Evolutionary conservation across 768 basidiomycete genomes (phyloP).

Genomic region (Tubosaeta sp.): DNA sequence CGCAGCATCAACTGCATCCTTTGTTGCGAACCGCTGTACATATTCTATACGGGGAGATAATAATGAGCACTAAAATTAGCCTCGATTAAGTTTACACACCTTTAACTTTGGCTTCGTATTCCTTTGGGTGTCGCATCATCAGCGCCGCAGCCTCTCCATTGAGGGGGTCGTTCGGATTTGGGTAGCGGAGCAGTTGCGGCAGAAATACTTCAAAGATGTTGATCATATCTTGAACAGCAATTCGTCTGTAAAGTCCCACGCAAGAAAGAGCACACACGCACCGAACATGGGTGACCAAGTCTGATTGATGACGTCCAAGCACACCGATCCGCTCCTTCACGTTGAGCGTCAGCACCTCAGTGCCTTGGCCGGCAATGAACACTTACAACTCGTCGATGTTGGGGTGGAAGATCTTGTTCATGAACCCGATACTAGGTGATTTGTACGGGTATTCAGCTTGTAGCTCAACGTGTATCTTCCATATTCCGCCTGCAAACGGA

Average conservation of each 20-base stretch:
- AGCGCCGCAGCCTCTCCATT: slow-evolving; percentile 98
- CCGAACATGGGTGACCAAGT: slow-evolving; percentile 99
- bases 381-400: slow-evolving; percentile 98
- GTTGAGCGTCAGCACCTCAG: slow-evolving; percentile 7
- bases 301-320: slow-evolving; percentile 98
- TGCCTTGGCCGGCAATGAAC: not conserved
- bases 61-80: slow-evolving; percentile 1
- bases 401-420: slow-evolving; percentile 99
- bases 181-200: slow-evolving; percentile 94
- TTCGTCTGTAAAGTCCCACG: slow-evolving; percentile 1
- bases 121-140: slow-evolving; percentile 95
- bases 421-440: slow-evolving; percentile 97
- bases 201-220: slow-evolving; percentile 99
- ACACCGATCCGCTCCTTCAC: slow-evolving; percentile 90
- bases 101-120: slow-evolving; percentile 92
- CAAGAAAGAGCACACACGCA: slow-evolving; percentile 38
- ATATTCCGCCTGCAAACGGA: slow-evolving; percentile 95
- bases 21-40: slow-evolving; percentile 91
- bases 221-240: slow-evolving; percentile 75
- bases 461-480: slow-evolving; percentile 99
- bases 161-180: slow-evolving; percentile 96
- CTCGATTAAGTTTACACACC: slow-evolving; percentile 41
- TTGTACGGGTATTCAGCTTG: slow-evolving; percentile 99
- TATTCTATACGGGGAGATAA: slow-evolving; percentile 58
- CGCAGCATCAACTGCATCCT: slow-evolving; percentile 81